Evolutionary conservation across 352 stramenopile species (phyloP), one percentile per base, ranked within the genome.

Genomic region (Plasmopara halstedii): DNA sequence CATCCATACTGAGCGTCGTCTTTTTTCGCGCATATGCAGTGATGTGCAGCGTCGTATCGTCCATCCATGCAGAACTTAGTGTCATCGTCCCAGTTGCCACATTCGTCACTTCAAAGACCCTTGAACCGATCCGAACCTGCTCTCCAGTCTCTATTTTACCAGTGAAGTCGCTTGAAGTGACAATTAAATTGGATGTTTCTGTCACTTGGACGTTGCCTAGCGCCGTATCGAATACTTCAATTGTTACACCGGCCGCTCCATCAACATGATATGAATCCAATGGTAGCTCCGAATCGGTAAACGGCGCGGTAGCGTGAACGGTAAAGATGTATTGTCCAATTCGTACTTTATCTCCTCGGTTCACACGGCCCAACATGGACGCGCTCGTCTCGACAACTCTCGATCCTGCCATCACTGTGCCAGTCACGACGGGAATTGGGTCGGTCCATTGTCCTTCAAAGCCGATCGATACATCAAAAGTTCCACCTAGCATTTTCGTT

Each of bases 1-100:
- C 66, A n/a, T 64, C 76, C 2, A 54, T 67, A 29, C 55, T 55
- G 20, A 88, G 37, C 4, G 54, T 82, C 34, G 78, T 62, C 39
- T 87, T 91, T 38, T 88, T 88, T 4, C 75, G 64, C 33, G 63
- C 70, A 46, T 80, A 83, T 0, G 76, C 69, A 2, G 80, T 91
- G 23, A 85, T 62, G 20, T 88, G 76, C 17, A 61, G 32, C 2
- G 20, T 50, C 4, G 61, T 61, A 6, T 53, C 42, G 13, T 56
- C 62, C 0, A 62, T 53, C 80, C 80, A 91, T 3, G 50, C 47
- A 20, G 72, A 60, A 36, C 51, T 57, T 26, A 88, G 52, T 1
- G 48, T 76, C 4, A 88, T n/a, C 2, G 39, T 49, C 7, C 39
- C 58, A 0, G 48, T 6, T 13, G 14, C 59, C 18, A 82, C 59